phyloP scores from a whole-genome alignment of 805 yeast genomes.

The Pichia eremophila region DNA sequence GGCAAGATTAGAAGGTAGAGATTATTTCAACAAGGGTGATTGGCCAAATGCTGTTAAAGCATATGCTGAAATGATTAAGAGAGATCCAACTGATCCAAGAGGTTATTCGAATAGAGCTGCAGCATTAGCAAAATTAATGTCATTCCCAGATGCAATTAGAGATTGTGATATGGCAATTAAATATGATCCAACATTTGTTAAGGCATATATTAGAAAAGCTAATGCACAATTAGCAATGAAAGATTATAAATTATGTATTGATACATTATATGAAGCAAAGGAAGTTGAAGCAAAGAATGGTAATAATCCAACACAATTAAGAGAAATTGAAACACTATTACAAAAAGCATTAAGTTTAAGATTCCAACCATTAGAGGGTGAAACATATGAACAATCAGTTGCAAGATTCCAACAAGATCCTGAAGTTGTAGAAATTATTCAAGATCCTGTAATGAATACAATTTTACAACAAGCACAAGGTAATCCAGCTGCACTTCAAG shows the following conservation, averaged over 20 bases:
- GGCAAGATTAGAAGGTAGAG: conserved; percentile 90
- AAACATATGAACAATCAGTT: conserved; percentile 89
- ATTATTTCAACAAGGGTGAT: conserved; percentile 77
- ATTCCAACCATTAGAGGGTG: conserved; percentile 75
- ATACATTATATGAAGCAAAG: conserved; percentile 73
- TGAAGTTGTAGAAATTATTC: conserved; percentile 81
- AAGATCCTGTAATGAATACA: conserved; percentile 94
- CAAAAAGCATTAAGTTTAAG: conserved; percentile 71
- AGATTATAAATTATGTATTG: conserved; percentile 74
- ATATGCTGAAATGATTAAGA: conserved; percentile 89
- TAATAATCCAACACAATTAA: conserved; percentile 39
- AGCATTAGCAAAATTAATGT: conserved; percentile 84
- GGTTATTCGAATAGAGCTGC: conserved; percentile 99
- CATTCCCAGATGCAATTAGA: conserved; percentile 91
- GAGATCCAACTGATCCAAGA: conserved; percentile 95
- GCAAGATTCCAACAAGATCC: conserved; percentile 88
- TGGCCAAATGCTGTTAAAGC: conserved; percentile 96
- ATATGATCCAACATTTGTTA: conserved; percentile 79
- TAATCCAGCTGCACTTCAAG: conserved; percentile 94
- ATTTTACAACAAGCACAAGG: conserved; percentile 89
- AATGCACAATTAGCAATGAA: conserved; percentile 85
- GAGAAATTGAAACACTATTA: conserved; percentile 76
- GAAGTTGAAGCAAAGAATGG: conserved; percentile 52
- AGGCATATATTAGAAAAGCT: conserved; percentile 96
- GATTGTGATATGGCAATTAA: conserved; percentile 89